These are phyloP conservation scores for Dillenia turbinata DNA, from an alignment of 164 flowering plant species.

Conservation along the genomic window DNA sequence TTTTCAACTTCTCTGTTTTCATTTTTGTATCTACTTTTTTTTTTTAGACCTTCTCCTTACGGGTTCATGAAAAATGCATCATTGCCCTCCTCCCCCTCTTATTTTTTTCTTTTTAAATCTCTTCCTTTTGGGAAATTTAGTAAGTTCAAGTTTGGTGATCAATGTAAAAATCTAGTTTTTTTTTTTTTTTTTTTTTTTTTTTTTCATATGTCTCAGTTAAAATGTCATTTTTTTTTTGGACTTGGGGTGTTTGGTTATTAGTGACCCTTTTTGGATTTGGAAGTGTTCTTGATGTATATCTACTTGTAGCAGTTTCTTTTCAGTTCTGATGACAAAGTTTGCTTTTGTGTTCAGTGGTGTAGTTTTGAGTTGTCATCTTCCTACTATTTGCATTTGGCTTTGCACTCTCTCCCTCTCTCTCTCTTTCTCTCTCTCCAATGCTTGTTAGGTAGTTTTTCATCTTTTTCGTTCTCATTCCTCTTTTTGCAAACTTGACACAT, in stretches of 20 bases:
- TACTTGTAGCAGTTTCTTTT: too few species aligned
- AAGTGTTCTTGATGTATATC: too few species aligned
- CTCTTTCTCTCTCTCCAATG: conserved; percentile 18
- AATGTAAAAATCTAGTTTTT: too few species aligned
- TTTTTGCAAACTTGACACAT: conserved; percentile 24
- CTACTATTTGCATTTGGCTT: conserved; percentile 5
- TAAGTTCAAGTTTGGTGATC: too few species aligned
- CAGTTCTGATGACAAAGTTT: conserved; percentile 20
- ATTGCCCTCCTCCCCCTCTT: too few species aligned
- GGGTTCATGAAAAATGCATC: too few species aligned
- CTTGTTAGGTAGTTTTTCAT: conserved; percentile 27
- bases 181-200: too few species aligned
- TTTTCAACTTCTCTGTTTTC: conserved; percentile 3
- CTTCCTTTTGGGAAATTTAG: not conserved
- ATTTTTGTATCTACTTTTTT: conserved; percentile 7
- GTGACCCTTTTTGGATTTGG: too few species aligned
- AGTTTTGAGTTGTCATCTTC: conserved; percentile 36
- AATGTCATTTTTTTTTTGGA: too few species aligned
- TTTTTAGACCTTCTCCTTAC: not conserved
- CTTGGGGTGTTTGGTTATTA: too few species aligned
- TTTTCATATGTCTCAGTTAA: too few species aligned
- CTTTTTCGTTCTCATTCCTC: conserved; percentile 17
- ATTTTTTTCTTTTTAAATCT: not conserved
- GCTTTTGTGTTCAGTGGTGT: conserved; percentile 23
- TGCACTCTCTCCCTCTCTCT: conserved; percentile 10